Percentiles rank a stretch among this genome's conserved stretches.
phyloP scores from a whole-genome alignment of 495 filamentous ascomycete species.

The Daldinia loculata region DNA sequence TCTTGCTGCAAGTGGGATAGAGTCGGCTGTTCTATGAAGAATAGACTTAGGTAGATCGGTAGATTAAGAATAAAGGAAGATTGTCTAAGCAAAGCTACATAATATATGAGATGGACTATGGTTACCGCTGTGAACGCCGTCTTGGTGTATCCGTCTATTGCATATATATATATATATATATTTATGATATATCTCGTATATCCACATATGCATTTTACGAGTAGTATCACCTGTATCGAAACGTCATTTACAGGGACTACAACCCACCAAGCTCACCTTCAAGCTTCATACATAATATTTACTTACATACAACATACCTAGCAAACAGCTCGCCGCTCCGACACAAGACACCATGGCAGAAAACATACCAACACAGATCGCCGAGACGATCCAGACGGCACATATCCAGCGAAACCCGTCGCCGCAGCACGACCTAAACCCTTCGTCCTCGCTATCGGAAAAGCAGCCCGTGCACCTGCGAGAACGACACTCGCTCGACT shows the following conservation, averaged over 20 bases:
- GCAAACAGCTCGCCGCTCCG: neutral
- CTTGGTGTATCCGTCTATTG: neutral
- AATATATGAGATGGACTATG: neutral
- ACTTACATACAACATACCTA: neutral
- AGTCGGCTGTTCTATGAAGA: slow-evolving; percentile 9
- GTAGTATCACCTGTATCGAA: slow-evolving; percentile 17
- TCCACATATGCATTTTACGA: neutral
- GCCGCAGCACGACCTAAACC: slow-evolving; percentile 79
- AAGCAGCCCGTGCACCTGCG: slow-evolving; percentile 56
- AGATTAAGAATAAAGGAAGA: slow-evolving; percentile 14
- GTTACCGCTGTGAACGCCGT: neutral
- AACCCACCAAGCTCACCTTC: slow-evolving; percentile 9
- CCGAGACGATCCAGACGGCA: slow-evolving; percentile 80
- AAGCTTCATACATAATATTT: neutral
- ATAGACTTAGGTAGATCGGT: neutral
- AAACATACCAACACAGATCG: slow-evolving; percentile 66
- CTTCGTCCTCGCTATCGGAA: slow-evolving; percentile 72
- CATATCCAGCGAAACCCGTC: slow-evolving; percentile 75
- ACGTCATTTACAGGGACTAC: slow-evolving; percentile 23
- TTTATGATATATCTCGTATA: neutral
- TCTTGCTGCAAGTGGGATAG: neutral
- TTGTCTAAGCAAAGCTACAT: neutral
- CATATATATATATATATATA: neutral
- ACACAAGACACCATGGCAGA: slow-evolving; percentile 43
- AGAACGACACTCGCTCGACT: slow-evolving; percentile 26